phyloP scores from a whole-genome alignment of 352 stramenopile genomes.

The Pythium phragmiticola region DNA sequence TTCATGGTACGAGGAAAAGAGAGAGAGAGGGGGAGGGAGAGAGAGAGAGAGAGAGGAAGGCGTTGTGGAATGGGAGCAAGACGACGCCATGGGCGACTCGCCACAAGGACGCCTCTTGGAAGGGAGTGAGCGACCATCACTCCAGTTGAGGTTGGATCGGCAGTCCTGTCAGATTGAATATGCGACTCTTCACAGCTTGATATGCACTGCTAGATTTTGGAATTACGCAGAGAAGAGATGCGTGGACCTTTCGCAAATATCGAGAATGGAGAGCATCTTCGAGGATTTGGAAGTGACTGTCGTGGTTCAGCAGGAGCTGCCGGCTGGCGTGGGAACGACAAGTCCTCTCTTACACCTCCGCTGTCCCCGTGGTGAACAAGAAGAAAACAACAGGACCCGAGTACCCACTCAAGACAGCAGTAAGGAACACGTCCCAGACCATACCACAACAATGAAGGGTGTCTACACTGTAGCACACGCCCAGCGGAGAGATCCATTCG shows the following conservation, averaged over 20 bases:
- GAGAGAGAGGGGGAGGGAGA: background rate
- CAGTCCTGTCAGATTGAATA: background rate
- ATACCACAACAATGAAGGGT: background rate
- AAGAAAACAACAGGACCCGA: too few species aligned
- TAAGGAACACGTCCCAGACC: too few species aligned
- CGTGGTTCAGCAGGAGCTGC: constrained; percentile 39
- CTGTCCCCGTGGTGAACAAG: constrained; percentile 10
- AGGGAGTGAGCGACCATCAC: background rate
- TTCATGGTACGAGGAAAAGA: background rate
- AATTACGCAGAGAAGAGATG: too few species aligned
- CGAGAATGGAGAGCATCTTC: constrained; percentile 21
- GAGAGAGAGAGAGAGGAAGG: background rate
- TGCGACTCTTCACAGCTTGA: constrained; percentile 1
- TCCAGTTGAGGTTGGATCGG: background rate
- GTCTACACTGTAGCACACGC: constrained; percentile 23
- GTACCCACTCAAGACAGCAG: too few species aligned
- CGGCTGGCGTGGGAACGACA: constrained; percentile 30
- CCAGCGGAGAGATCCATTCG: constrained; percentile 33
- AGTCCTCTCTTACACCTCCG: constrained; percentile 24
- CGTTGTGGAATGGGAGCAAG: background rate
- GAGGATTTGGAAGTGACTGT: constrained; percentile 53
- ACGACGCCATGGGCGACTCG: background rate
- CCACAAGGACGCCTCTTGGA: background rate
- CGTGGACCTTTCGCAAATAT: too few species aligned
- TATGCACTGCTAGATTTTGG: background rate